Conservation (phyloP, 176 grass and related monocot genomes). For the Hsuehochloa calcarea region DNA sequence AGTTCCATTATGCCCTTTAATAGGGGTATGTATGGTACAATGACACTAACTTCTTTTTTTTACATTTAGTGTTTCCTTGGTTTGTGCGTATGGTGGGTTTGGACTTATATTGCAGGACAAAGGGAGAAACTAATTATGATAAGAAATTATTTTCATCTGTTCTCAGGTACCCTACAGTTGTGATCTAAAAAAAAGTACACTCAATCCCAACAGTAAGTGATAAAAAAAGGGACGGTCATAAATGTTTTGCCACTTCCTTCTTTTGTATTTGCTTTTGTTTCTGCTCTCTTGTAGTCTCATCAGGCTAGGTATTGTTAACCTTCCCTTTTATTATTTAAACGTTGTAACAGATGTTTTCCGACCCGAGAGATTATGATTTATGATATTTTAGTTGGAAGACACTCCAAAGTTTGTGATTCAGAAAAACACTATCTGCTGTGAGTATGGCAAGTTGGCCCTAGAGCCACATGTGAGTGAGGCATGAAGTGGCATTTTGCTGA, state of each 20-base stretch:
- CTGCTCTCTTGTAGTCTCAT: not conserved
- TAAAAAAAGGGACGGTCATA: not conserved
- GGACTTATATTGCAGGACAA: too few species aligned
- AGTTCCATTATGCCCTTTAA: too few species aligned
- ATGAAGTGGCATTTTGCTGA: conserved; percentile 6
- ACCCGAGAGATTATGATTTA: not conserved
- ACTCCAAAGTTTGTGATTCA: not conserved
- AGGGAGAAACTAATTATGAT: not conserved
- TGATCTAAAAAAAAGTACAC: not conserved
- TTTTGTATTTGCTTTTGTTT: not conserved
- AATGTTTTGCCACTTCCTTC: not conserved
- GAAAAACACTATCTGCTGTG: not conserved
- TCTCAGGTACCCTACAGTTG: not conserved
- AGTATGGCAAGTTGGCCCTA: not conserved
- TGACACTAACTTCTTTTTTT: too few species aligned
- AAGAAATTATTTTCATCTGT: not conserved
- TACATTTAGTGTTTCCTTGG: too few species aligned
- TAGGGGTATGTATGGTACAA: too few species aligned
- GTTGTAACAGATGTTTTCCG: not conserved
- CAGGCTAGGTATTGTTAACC: not conserved
- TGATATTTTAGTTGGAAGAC: not conserved
- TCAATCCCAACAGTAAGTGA: not conserved
- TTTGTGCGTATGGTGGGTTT: too few species aligned
- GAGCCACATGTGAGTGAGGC: not conserved
- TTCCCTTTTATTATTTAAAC: not conserved